Evolutionary conservation across 2,329 filamentous ascomycete species (phyloP).

Genomic region (Monilinia laxa): DNA sequence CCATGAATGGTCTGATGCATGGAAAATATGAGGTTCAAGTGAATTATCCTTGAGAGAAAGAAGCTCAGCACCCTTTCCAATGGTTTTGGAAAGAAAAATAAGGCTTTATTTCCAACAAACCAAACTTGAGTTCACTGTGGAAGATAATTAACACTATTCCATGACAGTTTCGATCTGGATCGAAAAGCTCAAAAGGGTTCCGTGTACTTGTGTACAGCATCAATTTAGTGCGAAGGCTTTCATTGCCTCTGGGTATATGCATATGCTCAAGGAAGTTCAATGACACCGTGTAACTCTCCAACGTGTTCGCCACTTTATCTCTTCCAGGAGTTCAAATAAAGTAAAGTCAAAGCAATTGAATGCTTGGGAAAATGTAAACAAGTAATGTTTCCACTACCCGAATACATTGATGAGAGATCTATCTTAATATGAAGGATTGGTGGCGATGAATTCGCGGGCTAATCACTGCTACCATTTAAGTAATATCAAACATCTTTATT

Average conservation of each 20-base stretch:
- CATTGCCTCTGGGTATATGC: not conserved
- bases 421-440: not conserved
- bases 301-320: not conserved
- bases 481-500: not conserved
- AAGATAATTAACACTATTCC: too few species aligned
- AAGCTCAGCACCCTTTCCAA: too few species aligned
- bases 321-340: not conserved
- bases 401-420: too few species aligned
- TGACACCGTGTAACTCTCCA: too few species aligned
- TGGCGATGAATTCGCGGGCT: too few species aligned
- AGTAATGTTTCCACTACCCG: too few species aligned
- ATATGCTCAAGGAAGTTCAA: not conserved
- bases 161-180: not conserved
- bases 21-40: not conserved
- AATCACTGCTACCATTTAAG: not conserved
- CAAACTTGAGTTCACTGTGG: too few species aligned
- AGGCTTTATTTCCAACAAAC: not conserved
- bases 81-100: rapidly evolving
- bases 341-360: not conserved
- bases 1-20: too few species aligned
- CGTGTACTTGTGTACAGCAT: too few species aligned
- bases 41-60: not conserved
- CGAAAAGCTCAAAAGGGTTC: not conserved
- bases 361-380: not conserved
- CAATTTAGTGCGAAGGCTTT: not conserved